Evolutionary conservation across 495 filamentous ascomycete genomes (phyloP), one percentile per base, ranked within the genome.

Genomic region (Monascus purpureus): DNA sequence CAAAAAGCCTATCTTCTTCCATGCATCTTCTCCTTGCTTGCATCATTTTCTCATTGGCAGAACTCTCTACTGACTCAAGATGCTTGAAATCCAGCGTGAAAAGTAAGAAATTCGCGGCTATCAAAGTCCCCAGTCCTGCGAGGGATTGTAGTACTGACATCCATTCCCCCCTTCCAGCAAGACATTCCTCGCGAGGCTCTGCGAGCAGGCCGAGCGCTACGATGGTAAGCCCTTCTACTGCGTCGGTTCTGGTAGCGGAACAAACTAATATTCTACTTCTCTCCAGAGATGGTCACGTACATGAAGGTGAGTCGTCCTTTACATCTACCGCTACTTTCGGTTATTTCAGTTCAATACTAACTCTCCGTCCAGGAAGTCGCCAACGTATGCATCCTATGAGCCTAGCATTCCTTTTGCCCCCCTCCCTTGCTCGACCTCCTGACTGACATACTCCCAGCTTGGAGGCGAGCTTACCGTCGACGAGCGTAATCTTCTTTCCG

Each of bases 201-300:
- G 90, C 73, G 90, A 99, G 82, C 90, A 99, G 79, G 90, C 90
- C 54, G 90, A 99, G 75, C 90, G 90, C 59, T 99, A 99, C 61
- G 90, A 99, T 84, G 90, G 78, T 84, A 65, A 63, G 78, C 32
- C 33, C 35, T 18, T 33, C 22, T 46, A n/a, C n/a, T n/a, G n/a
- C n/a, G n/a, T n/a, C n/a, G n/a, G n/a, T n/a, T 43, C 4, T 28
- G 28, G n/a, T 20, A 12, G 22, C 17, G 9, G n/a, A n/a, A n/a
- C n/a, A n/a, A n/a, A n/a, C n/a, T n/a, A n/a, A n/a, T 38, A 63
- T 35, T 35, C 31, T 38, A 34, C 25, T 35, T 14, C 28, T 35
- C n/a, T 41, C 24, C 35, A 84, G 78, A 99, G 68, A 99, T 99
- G 90, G 90, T 99, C 47, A 84, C 78, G 53, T 99, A 82, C 72